Evolutionary conservation across 2,329 filamentous ascomycete genomes (phyloP).

Genomic region (Xylaria multiplex): DNA sequence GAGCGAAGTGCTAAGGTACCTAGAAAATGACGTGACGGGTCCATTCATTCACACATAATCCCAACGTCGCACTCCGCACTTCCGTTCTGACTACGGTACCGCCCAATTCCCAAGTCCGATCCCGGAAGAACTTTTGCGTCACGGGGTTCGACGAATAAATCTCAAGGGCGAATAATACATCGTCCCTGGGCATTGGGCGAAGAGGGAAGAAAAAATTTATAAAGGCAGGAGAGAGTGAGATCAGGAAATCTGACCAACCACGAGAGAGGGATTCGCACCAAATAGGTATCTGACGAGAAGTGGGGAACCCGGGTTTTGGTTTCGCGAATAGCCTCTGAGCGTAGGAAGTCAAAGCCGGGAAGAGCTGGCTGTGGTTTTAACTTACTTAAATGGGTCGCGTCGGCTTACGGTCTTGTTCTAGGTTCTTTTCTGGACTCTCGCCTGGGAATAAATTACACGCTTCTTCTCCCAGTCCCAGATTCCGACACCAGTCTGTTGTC

Average conservation of each 20-base stretch:
- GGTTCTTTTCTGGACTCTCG: slow-evolving; percentile 22
- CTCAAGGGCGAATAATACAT: not conserved
- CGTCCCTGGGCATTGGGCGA: not conserved
- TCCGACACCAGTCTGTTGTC: slow-evolving; percentile 11
- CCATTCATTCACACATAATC: not conserved
- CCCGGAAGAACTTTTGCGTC: slow-evolving; percentile 26
- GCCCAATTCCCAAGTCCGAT: slow-evolving; percentile 23
- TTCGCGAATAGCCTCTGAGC: slow-evolving; percentile 1
- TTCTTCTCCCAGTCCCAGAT: slow-evolving; percentile 8
- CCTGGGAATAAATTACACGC: slow-evolving; percentile 18
- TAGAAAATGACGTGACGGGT: slow-evolving; percentile 22
- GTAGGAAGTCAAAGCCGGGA: not conserved
- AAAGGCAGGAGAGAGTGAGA: not conserved
- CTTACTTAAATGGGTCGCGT: slow-evolving; percentile 41
- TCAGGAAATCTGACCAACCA: not conserved
- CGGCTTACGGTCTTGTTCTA: slow-evolving; percentile 24
- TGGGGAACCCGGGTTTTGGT: not conserved
- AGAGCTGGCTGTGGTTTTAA: not conserved
- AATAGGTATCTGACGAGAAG: slow-evolving; percentile 13
- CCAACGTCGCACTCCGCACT: not conserved
- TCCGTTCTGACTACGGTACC: not conserved
- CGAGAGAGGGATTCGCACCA: not conserved
- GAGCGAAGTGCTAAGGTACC: slow-evolving; percentile 7
- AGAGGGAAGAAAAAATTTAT: not conserved
- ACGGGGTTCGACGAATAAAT: not conserved